Evolutionary conservation across 441 rosid species (phyloP), one percentile per base, ranked within the genome.

Genomic region (Croton setiger): DNA sequence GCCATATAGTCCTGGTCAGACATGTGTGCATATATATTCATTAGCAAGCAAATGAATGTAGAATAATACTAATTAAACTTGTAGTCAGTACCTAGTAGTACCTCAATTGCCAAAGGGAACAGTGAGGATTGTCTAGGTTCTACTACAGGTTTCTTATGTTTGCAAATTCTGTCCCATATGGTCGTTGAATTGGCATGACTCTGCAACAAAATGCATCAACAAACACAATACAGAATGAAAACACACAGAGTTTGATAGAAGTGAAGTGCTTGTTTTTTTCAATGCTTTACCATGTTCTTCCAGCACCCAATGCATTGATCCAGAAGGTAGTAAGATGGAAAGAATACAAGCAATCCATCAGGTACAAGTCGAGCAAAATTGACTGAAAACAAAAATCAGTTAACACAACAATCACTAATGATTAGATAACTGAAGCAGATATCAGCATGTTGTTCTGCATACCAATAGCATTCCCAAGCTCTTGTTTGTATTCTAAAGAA

Each of bases 391-490:
- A 23, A 39, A 74, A 75, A 63, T 54, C 57, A 53, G 71, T 64
- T 69, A 64, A 72, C 17, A n/a, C 10, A 44, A 27, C 51, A 64
- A 33, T 33, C 60, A 73, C 35, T 65, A 47, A 61, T 27, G 41
- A 51, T 7, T 27, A 21, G 33, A 45, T 37, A 37, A 57, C 17
- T 44, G 36, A 23, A 18, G 31, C 15, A 58, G 62, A 37, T 21
- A 17, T 21, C 27, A 23, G 9, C 58, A 17, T 47, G 43, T 53
- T 39, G 54, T 35, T 27, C 60, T 63, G 75, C 92, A 67, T 81
- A 95, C 99, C 98, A 72, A 95, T 91, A 75, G 96, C 95, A 82
- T 92, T 92, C 48, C 98, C 98, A 71, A 95, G 96, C 75, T 92
- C 99, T 85, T 90, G 96, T 75, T 95, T 95, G 83, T 95, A 95